Evolutionary conservation across 2,329 filamentous ascomycete species (phyloP).

Genomic region (Rhinocladiella similis): DNA sequence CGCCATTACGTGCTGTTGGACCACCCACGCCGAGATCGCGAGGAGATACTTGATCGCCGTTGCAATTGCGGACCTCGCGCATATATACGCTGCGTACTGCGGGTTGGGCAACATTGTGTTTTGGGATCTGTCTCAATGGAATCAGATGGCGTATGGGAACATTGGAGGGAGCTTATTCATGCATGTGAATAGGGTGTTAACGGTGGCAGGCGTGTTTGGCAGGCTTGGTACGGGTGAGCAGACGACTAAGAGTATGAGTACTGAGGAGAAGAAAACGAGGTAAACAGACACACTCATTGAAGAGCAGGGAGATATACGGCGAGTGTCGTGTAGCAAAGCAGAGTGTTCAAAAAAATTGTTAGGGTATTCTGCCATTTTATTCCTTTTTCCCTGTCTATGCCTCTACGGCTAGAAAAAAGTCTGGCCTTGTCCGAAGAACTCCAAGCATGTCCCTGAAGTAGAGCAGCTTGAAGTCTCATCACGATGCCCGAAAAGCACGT

Average conservation of each 20-base stretch:
- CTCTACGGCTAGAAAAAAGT: not conserved
- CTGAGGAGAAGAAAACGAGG: slow-evolving; percentile 10
- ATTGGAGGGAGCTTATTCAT: slow-evolving; percentile 64
- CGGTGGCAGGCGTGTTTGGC: slow-evolving; percentile 62
- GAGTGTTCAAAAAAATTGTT: not conserved
- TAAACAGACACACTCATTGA: not conserved
- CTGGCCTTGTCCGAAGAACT: not conserved
- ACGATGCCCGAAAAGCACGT: too few species aligned
- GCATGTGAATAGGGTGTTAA: slow-evolving; percentile 57
- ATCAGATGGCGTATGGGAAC: slow-evolving; percentile 72
- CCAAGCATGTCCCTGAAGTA: too few species aligned
- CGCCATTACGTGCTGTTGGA: slow-evolving; percentile 64
- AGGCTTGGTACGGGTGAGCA: slow-evolving; percentile 26
- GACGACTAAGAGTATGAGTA: not conserved
- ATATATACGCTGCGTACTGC: slow-evolving; percentile 62
- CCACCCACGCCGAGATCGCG: slow-evolving; percentile 65
- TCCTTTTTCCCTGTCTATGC: not conserved
- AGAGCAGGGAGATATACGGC: too few species aligned
- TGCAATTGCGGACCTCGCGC: slow-evolving; percentile 65
- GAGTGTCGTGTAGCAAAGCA: too few species aligned
- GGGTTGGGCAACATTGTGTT: slow-evolving; percentile 59
- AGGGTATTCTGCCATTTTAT: not conserved
- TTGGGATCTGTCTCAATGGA: slow-evolving; percentile 61
- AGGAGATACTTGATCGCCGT: slow-evolving; percentile 67
- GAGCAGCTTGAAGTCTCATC: too few species aligned